A percentile compares a stretch with the other conserved stretches of the same genome.
These are phyloP conservation scores for Botrytis porri DNA, from an alignment of 2,329 filamentous ascomycete species.

Conservation along the genomic window DNA sequence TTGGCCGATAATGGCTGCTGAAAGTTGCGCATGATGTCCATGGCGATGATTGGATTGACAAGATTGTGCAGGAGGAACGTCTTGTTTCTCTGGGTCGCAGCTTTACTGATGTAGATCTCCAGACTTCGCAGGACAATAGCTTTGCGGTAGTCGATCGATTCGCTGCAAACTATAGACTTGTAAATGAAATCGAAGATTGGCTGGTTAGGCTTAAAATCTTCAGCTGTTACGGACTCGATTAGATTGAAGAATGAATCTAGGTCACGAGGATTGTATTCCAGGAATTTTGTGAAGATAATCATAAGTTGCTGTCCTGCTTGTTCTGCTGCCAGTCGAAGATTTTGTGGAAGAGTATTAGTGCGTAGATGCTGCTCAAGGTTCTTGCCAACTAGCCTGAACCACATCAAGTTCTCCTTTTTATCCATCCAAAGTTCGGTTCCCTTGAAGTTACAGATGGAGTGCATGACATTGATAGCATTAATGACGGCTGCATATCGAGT, in stretches of 20 bases:
- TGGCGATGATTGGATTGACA: conserved; percentile 93
- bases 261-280: conserved; percentile 71
- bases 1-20: conserved; percentile 52
- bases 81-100: conserved; percentile 83
- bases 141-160: conserved; percentile 83
- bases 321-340: conserved; percentile 77
- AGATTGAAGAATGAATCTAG: conserved; percentile 81
- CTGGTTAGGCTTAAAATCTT: conserved; percentile 76
- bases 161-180: conserved; percentile 74
- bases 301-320: conserved; percentile 89
- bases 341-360: conserved; percentile 64
- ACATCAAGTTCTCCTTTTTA: conserved; percentile 57
- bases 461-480: conserved; percentile 82
- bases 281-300: conserved; percentile 75
- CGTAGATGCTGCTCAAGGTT: conserved; percentile 74
- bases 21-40: conserved; percentile 83
- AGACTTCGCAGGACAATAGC: conserved; percentile 79
- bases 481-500: conserved; percentile 68
- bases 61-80: conserved; percentile 88
- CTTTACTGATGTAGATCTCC: conserved; percentile 78
- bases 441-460: conserved; percentile 68
- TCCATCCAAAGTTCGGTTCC: conserved; percentile 69
- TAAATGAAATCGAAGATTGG: conserved; percentile 81
- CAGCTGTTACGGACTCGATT: conserved; percentile 77
- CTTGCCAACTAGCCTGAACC: conserved; percentile 66